Base-by-base conservation (phyloP, 2,329 filamentous ascomycete species). In the Stemphylium lycopersici region DNA sequence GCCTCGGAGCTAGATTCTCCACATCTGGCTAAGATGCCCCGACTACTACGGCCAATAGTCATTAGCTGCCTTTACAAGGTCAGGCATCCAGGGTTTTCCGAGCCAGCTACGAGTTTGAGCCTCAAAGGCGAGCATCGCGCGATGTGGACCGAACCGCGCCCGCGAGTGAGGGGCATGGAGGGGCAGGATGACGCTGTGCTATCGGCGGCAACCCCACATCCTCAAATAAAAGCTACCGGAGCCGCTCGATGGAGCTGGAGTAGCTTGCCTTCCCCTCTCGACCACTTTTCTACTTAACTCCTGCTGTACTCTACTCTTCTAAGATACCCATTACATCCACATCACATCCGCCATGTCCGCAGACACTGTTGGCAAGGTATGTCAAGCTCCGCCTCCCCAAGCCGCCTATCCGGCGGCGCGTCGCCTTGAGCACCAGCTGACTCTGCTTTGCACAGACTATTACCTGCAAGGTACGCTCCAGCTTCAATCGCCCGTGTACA, bases 381-480 rank as follows among this genome's bases (percentile, higher is more conserved):
- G 52, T 36, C 38, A 40, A 59, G 4, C 51, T 12, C 37, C 36
- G 8, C 26, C 5, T 16, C 22, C 7, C 36, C 26, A 22, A 16
- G 37, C 44, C 32, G n/a, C 4, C 33, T 24, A 7, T 15, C 6
- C n/a, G 22, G 20, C 3, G 16, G 3, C 44, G 42, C 34, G 38
- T 34, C 33, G 42, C 38, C 36, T 41, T 34, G 37, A 43, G 39
- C 31, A 18, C 26, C 13, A 42, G 39, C 61, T 63, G 41, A 63
- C 54, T 20, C 41, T 51, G n/a, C 24, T 15, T 18, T 8, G 6
- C 15, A 11, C 69, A 97, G 91, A 91, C 90, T 70, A 96, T 96
- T 76, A 96, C 88, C 71, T 97, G 93, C 86, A 93, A 95, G 80
- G 83, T 84, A 96, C 91, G 51, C 91, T 58, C 87, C 91, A 84